phyloP scores from a whole-genome alignment of 164 flowering plant species.

The Paratinospora sagittata region DNA sequence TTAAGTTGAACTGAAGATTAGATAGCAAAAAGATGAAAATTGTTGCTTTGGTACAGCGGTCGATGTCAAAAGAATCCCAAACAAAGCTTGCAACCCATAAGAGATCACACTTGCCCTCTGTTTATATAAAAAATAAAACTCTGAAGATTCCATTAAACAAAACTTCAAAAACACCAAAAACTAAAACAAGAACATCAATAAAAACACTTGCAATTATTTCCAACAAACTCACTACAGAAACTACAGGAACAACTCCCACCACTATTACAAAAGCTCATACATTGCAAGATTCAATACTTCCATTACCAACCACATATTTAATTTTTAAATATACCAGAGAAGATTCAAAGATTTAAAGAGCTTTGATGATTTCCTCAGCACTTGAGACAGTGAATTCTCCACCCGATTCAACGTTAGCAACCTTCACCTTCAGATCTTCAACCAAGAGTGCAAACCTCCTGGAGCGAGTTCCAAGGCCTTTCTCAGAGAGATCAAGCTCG shows the following conservation, averaged over 20 bases:
- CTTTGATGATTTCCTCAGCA: constrained; percentile 82
- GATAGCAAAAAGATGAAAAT: too few relatives aligned
- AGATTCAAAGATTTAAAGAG: constrained; percentile 34
- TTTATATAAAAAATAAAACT: too few relatives aligned
- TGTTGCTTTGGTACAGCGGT: too few relatives aligned
- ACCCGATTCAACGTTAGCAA: constrained; percentile 68
- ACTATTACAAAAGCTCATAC: background rate
- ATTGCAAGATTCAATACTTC: background rate
- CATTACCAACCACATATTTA: too few relatives aligned
- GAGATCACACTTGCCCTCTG: too few relatives aligned
- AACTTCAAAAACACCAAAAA: too few relatives aligned
- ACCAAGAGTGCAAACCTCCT: constrained; percentile 77
- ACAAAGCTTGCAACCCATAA: too few relatives aligned
- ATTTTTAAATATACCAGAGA: too few relatives aligned
- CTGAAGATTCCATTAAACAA: too few relatives aligned
- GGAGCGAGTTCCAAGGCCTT: constrained; percentile 79
- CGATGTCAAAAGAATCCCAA: too few relatives aligned
- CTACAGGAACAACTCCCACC: background rate
- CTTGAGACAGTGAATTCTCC: constrained; percentile 81
- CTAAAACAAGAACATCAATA: background rate
- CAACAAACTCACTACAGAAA: background rate
- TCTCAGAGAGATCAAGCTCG: constrained; percentile 81
- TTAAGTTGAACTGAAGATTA: too few relatives aligned
- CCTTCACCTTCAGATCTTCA: constrained; percentile 75
- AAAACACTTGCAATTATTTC: background rate